Evolutionary conservation across 371 early-diverging fungal genomes (phyloP), one percentile per base, ranked within the genome.

Genomic region (Cokeromyces recurvatus): DNA sequence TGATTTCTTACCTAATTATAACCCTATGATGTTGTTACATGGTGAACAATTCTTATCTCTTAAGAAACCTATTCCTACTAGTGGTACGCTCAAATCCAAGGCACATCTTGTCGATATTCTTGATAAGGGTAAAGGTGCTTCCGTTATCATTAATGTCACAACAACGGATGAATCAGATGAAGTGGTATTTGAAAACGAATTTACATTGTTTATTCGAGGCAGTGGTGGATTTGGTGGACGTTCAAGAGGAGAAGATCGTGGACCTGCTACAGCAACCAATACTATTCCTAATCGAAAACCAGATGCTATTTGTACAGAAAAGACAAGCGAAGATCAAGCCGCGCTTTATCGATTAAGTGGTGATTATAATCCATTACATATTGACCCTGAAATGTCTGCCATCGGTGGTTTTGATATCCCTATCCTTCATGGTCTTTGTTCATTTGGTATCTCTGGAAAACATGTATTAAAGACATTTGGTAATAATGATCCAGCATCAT

Each of bases 11-110:
- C 93, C 92, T 15, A 67, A 88, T 50, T 97, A 92, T 73, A 94
- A 96, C 72, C 95, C 94, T 29, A 95, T 95, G 95, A 91, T 92
- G 92, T 79, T 98, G 53, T 79, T 98, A 48, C 98, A 98, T 68
- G 98, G 97, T 50, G 97, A 98, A 68, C 97, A 98, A 71, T 96
- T 85, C 77, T 68, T 94, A 41, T 85, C 90, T 52, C 57, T 96
- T 46, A 77, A 88, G 64, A 81, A 81, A 51, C 89, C 93, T 22
- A 68, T 95, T 19, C 94, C 95, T 20, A 84, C 91, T 36, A 61
- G 74, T 15, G 96, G 91, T 48, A 85, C 73, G 24, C 69, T 98
- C 38, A 78, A 67, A 43, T 84, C 89, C 51, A 79, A 81, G 23
- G 80, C 89, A 43, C 79, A 77, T 56, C 59, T 96, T 38, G 74